A percentile compares a stretch with the other conserved stretches of the same genome.
phyloP scores from a whole-genome alignment of 2,329 filamentous ascomycete genomes.

The Beauveria sp. region DNA sequence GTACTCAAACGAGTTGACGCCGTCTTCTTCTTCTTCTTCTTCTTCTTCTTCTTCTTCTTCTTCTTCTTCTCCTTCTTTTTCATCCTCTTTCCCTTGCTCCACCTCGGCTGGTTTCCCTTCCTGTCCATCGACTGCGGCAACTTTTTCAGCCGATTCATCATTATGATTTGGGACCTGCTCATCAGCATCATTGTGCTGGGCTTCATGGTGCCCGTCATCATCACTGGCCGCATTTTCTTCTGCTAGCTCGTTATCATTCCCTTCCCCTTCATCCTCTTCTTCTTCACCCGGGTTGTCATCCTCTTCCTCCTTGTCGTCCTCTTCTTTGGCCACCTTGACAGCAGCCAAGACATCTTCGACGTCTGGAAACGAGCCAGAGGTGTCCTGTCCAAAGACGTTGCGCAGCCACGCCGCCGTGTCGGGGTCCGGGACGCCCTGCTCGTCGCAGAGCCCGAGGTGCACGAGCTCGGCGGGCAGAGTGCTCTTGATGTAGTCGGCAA shows the following conservation, averaged over 20 bases:
- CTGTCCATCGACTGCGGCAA: neutral
- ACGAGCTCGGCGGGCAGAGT: neutral
- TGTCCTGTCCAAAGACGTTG: neutral
- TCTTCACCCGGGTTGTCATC: too few species aligned
- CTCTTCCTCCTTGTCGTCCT: neutral
- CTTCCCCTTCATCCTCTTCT: neutral
- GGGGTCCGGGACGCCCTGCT: neutral
- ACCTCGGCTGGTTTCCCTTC: neutral
- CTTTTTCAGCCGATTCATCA: neutral
- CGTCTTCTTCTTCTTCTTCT: neutral
- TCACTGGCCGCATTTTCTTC: neutral
- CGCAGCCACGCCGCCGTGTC: neutral
- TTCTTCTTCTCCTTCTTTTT: neutral
- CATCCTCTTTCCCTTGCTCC: too few species aligned
- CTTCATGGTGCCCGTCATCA: neutral
- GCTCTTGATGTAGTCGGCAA: slow-evolving; percentile 5
- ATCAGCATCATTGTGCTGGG: neutral
- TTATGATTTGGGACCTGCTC: neutral
- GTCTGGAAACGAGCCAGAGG: slow-evolving; percentile 1
- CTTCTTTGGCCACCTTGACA: neutral
- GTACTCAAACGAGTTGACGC: slow-evolving; percentile 2
- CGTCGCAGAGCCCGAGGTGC: neutral
- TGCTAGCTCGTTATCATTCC: neutral
- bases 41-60: neutral
- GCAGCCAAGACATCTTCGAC: neutral